Percentiles rank a stretch among this genome's conserved stretches.
These are phyloP conservation scores for Mortierella sp. DNA, from an alignment of 371 early-diverging fungal species.

Conservation along the genomic window DNA sequence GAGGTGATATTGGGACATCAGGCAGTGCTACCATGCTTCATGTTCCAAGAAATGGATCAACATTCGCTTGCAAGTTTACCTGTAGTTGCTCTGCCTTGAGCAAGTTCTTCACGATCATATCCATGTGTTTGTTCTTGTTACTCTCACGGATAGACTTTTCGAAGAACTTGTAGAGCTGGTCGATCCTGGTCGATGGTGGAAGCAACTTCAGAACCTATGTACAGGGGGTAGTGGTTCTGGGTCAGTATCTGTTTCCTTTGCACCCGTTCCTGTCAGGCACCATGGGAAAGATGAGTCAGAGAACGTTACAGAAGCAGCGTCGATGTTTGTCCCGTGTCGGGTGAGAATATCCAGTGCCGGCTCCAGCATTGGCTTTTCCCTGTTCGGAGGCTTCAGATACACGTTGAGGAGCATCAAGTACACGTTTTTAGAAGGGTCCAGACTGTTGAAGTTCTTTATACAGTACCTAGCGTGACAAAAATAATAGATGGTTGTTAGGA, in stretches of 20 bases:
- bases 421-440: slow-evolving; percentile 66
- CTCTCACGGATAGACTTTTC: slow-evolving; percentile 76
- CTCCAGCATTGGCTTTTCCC: slow-evolving; percentile 65
- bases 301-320: slow-evolving; percentile 68
- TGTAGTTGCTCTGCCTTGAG: slow-evolving; percentile 76
- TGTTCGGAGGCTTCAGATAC: slow-evolving; percentile 65
- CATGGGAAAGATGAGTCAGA: no score
- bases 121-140: slow-evolving; percentile 71
- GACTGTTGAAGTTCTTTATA: slow-evolving; percentile 69
- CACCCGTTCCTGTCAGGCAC: no score
- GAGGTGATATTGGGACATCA: no score
- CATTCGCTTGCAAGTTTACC: slow-evolving; percentile 46
- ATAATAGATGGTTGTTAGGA: background rate
- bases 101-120: slow-evolving; percentile 75
- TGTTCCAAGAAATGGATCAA: no score
- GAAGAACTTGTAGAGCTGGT: slow-evolving; percentile 71
- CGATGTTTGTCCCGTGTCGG: slow-evolving; percentile 77
- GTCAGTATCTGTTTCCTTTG: no score
- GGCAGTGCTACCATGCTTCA: no score
- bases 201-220: slow-evolving; percentile 61
- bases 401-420: slow-evolving; percentile 74
- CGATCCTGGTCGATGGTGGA: slow-evolving; percentile 64
- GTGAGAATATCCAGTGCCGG: slow-evolving; percentile 72
- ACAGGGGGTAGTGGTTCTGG: background rate
- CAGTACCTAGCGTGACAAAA: slow-evolving; percentile 69